Evolutionary conservation across 192 early-diverging fungal species (phyloP), one percentile per base, ranked within the genome.

Genomic region (Entrophospora sp.): DNA sequence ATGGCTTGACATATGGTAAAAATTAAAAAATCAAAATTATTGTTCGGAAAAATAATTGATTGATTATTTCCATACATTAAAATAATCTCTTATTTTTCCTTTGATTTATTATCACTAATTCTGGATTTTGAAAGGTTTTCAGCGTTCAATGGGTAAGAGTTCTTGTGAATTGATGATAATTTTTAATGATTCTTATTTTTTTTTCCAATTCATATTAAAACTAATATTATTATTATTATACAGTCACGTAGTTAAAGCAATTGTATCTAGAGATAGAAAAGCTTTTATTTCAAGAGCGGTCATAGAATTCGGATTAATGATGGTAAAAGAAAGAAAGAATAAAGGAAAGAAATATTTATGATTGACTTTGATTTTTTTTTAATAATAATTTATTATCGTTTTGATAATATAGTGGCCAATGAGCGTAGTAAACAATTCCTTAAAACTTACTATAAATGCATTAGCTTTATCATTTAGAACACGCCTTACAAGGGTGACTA

Each of bases 241-340:
- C 58, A 88, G 89, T 22, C 71, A 79, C 52, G 87, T 91, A 30
- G 90, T 91, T 65, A 89, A 87, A 55, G 81, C 90, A 1, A 81
- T 91, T 61, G 83, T 85, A 24, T 87, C 85, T n/a, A 75, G 85
- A 30, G 73, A 85, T 56, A 76, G 78, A 22, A 77, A 80, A 48
- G 64, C 71, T 51, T 87, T 87, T 58, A 82, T 83, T 60, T 77
- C 82, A 27, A 77, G 79, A 31, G 82, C 78, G 14, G 77, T 85
- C 27, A 60, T 84, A 20, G 83, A 85, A 71, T 87, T 86, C 79
- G 89, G 81, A 2, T 65, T 80, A 20, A 84, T 84, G 83, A 82
- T 84, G 80, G 78, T 81, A 74, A 56, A 18, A 62, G 7, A 34
- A 59, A 45, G 18, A 18, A 30, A 24, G 30, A 67, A 37, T 49